Percentiles rank a stretch among this genome's conserved stretches.
These are phyloP conservation scores for Lepidopterella palustris DNA, from an alignment of 495 filamentous ascomycete species.

Conservation along the genomic window DNA sequence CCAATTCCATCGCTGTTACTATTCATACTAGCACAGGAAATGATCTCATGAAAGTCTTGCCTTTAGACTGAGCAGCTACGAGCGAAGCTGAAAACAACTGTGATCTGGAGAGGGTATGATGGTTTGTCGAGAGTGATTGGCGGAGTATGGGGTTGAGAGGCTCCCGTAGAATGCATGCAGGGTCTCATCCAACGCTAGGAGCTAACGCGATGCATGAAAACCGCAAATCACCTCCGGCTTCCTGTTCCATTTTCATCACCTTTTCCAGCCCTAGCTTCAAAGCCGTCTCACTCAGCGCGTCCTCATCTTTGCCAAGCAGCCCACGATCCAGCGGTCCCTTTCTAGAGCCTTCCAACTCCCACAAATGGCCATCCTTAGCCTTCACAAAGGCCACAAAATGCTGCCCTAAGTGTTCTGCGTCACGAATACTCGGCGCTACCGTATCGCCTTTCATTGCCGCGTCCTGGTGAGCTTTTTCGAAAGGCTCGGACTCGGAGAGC, in stretches of 20 bases:
- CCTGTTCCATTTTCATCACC: neutral
- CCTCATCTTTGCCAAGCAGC: neutral
- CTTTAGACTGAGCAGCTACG: too few species aligned
- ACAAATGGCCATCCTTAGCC: neutral
- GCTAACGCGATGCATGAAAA: neutral
- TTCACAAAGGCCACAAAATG: conserved; percentile 5
- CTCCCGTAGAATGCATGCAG: too few species aligned
- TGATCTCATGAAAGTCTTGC: too few species aligned
- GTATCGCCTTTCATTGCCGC: conserved; percentile 62
- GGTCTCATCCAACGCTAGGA: conserved; percentile 1
- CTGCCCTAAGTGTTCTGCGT: neutral
- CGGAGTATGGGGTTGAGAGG: too few species aligned
- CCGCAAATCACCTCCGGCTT: neutral
- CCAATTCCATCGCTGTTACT: too few species aligned
- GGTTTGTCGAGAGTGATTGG: too few species aligned
- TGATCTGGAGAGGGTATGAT: too few species aligned
- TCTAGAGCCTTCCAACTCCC: neutral
- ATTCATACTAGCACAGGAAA: too few species aligned
- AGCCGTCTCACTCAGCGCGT: conserved; percentile 2
- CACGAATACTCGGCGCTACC: neutral
- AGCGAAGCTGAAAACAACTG: too few species aligned
- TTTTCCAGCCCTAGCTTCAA: neutral
- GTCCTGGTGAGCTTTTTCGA: conserved; percentile 65
- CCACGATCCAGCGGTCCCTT: conserved; percentile 1
- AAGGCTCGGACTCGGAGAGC: conserved; percentile 60